Percentiles rank a stretch among this genome's conserved stretches.
Evolutionary conservation across 345 rosid genomes (phyloP).

Genomic region (Boechera retrofracta): DNA sequence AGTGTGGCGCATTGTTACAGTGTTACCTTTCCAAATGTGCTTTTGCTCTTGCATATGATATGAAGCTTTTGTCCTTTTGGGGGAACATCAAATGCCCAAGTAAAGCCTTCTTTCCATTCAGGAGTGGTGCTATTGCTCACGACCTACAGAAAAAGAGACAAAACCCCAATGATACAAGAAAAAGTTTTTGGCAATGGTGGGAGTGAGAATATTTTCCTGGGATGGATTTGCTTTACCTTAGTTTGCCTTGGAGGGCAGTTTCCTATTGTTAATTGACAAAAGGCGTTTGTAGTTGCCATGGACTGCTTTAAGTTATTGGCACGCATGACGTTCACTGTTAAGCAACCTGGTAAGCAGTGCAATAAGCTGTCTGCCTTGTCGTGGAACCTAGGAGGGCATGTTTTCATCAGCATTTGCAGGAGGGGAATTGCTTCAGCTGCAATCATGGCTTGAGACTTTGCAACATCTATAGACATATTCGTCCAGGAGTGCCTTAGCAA

Average conservation of each 20-base stretch:
- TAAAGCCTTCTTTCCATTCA: slow-evolving; percentile 90
- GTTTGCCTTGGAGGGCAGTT: slow-evolving; percentile 87
- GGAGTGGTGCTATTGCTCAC: slow-evolving; percentile 71
- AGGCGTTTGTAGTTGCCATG: slow-evolving; percentile 80
- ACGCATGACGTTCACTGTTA: slow-evolving; percentile 77
- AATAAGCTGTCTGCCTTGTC: slow-evolving; percentile 82
- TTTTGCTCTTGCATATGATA: slow-evolving; percentile 91
- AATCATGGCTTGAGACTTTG: slow-evolving; percentile 80
- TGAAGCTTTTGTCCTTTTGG: slow-evolving; percentile 96
- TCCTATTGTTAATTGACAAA: slow-evolving; percentile 83
- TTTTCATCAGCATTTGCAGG: slow-evolving; percentile 81
- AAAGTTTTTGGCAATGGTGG: slow-evolving; percentile 2
- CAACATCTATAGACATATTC: slow-evolving; percentile 73
- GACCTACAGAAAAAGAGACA: slow-evolving; percentile 52
- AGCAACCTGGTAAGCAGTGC: slow-evolving; percentile 92
- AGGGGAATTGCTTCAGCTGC: slow-evolving; percentile 88
- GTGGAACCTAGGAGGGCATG: slow-evolving; percentile 83
- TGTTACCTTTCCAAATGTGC: slow-evolving; percentile 85
- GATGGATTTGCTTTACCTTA: slow-evolving; percentile 54
- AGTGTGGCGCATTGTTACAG: slow-evolving; percentile 5
- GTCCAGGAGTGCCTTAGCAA: slow-evolving; percentile 86
- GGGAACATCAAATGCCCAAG: slow-evolving; percentile 91
- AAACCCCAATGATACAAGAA: not conserved
- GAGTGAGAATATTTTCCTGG: not conserved
- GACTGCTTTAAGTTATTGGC: slow-evolving; percentile 87